Conservation (phyloP, 208 protist genomes). For the Crithidia brevicula region DNA sequence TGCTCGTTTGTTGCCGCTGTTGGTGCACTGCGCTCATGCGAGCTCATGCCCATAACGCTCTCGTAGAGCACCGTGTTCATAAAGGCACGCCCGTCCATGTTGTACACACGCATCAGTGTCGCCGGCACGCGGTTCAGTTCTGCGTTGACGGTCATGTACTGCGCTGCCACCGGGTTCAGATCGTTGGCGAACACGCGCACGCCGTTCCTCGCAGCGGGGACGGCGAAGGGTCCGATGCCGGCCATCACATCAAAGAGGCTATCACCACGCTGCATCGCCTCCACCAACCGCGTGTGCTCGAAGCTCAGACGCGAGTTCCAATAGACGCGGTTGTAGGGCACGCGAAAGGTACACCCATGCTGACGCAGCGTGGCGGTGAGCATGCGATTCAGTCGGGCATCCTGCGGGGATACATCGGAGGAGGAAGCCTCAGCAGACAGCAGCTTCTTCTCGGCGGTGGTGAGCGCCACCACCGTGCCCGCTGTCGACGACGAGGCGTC, state of each 20-base stretch:
- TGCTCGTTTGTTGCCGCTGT: background rate
- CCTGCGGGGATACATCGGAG: slow-evolving; percentile 3
- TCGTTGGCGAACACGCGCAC: slow-evolving; percentile 96
- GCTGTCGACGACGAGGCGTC: background rate
- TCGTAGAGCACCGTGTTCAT: slow-evolving; percentile 80
- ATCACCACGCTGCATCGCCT: slow-evolving; percentile 69
- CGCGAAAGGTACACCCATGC: slow-evolving; percentile 92
- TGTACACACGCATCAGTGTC: slow-evolving; percentile 75
- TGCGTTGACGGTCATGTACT: slow-evolving; percentile 93
- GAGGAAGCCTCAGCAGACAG: slow-evolving; percentile 16
- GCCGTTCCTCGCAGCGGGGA: slow-evolving; percentile 92
- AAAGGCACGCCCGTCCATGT: slow-evolving; percentile 96
- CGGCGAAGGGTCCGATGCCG: slow-evolving; percentile 97
- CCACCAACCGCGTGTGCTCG: slow-evolving; percentile 95
- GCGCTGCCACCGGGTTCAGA: slow-evolving; percentile 95
- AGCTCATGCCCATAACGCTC: slow-evolving; percentile 22
- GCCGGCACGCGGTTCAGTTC: slow-evolving; percentile 83
- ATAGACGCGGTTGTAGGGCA: slow-evolving; percentile 98
- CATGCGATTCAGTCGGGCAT: slow-evolving; percentile 39
- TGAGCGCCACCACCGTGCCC: slow-evolving; percentile 1
- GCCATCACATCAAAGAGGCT: slow-evolving; percentile 96
- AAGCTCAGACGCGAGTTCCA: slow-evolving; percentile 97
- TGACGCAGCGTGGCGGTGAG: slow-evolving; percentile 89
- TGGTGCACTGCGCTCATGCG: too few species aligned
- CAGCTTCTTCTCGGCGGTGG: slow-evolving; percentile 33